Evolutionary conservation across 495 filamentous ascomycete genomes (phyloP), one percentile per base, ranked within the genome.

Genomic region (Aspergillus taichungensis): DNA sequence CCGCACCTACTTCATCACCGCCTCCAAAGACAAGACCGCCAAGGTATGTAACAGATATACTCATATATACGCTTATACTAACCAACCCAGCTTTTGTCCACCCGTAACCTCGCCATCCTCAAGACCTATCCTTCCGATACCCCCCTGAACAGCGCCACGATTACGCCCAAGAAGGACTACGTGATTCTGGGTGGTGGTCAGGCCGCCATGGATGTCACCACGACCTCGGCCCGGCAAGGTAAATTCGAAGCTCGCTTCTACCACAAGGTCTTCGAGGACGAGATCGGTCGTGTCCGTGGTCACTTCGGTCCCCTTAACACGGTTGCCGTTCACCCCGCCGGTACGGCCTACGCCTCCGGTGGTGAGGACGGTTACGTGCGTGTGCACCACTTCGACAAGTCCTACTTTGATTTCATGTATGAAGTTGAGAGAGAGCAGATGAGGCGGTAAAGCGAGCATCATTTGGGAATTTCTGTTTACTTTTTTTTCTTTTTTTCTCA

Each of bases 191-290:
- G 92, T 50, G 92, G 92, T 74, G 92, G 92, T 47, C 92, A 98
- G 69, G 92, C 91, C 45, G 92, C 92, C 56, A 95, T 95, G 87
- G 92, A 96, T 66, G 92, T 98, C 64, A 98, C 92, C n/a, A 94
- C 86, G 12, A 98, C 92, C 34, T 83, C 82, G 27, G 80, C 87
- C 8, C 78, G 92, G 39, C 92, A 97, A 68, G 92, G 92, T 66
- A 96, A 96, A 69, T 98, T 98, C 75, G 92, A 98, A 66, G 94
- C 92, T 18, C 79, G 92, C 41, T 96, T 98, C 76, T 98, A 94
- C 75, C 92, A 98, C 79, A 95, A 91, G 74, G 80, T 98, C 57
- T 96, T 98, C 65, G 88, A 94, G 68, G 91, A 96, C 63, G 92
- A 98, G 75, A 94, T 96, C 62, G 94, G 92, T 50, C 80, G 92